Conservation (phyloP, 208 protist species). For the Leishmania guyanensis region DNA sequence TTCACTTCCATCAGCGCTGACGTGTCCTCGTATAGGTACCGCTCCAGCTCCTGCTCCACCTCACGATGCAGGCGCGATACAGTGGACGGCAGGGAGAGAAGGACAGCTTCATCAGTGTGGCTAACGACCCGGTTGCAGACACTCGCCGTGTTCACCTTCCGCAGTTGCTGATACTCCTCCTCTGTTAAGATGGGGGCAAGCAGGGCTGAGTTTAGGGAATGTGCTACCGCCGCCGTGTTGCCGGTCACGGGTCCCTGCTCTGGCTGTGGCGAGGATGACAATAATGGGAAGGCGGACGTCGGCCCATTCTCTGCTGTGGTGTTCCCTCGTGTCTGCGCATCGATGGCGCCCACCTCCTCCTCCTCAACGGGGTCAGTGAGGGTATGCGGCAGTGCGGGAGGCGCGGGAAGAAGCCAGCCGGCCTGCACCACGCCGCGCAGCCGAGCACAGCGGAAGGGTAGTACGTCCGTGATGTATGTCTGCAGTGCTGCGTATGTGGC, state of each 20-base stretch:
- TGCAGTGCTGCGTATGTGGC: constrained; percentile 28
- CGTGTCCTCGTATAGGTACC: constrained; percentile 68
- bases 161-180: constrained; percentile 23
- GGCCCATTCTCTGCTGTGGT: not conserved
- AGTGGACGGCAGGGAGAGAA: constrained; percentile 50
- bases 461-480: constrained; percentile 16
- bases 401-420: constrained; percentile 55
- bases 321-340: not conserved
- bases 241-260: not conserved
- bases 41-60: constrained; percentile 76
- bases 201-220: not conserved
- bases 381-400: constrained; percentile 26
- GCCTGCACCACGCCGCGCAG: constrained; percentile 51
- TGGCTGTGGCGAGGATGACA: not conserved
- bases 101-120: constrained; percentile 52
- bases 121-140: constrained; percentile 61
- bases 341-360: constrained; percentile 8
- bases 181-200: constrained; percentile 21
- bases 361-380: constrained; percentile 18
- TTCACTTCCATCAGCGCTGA: constrained; percentile 63
- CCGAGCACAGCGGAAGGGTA: constrained; percentile 44
- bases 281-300: not conserved
- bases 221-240: not conserved
- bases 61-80: constrained; percentile 53
- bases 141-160: constrained; percentile 22